phyloP scores from a whole-genome alignment of 225 moss, liverwort and hornwort species.

The Physcomitrium patens region DNA sequence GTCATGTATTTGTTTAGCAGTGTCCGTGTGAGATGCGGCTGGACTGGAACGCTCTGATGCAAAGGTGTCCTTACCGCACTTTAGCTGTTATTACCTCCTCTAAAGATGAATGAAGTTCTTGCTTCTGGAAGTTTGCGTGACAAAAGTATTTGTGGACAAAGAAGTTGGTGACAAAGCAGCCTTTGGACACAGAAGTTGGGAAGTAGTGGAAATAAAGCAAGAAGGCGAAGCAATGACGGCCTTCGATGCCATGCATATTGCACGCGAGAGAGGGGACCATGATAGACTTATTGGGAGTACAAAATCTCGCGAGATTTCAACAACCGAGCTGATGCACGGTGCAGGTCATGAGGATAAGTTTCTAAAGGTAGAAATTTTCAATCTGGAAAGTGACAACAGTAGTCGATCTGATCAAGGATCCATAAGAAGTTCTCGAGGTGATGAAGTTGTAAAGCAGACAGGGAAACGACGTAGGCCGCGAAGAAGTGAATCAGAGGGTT shows the following conservation, averaged over 20 bases:
- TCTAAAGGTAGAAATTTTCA: slow-evolving; percentile 34
- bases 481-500: slow-evolving; percentile 31
- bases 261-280: slow-evolving; percentile 34
- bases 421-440: slow-evolving; percentile 34
- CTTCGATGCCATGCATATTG: slow-evolving; percentile 21
- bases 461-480: slow-evolving; percentile 35
- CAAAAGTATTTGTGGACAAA: no score
- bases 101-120: slow-evolving; percentile 26
- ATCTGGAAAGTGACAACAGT: slow-evolving; percentile 44
- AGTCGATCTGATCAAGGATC: slow-evolving; percentile 46
- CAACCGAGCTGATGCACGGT: slow-evolving; percentile 29
- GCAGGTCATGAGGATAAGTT: slow-evolving; percentile 8
- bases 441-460: slow-evolving; percentile 36
- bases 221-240: slow-evolving; percentile 40
- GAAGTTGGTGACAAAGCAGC: no score
- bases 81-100: slow-evolving; percentile 13
- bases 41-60: slow-evolving; percentile 2
- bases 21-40: slow-evolving; percentile 6
- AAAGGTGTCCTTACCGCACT: slow-evolving; percentile 14
- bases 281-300: slow-evolving; percentile 32
- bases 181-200: neutral
- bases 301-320: slow-evolving; percentile 15
- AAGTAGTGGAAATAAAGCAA: slow-evolving; percentile 29
- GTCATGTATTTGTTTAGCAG: slow-evolving; percentile 29
- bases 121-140: neutral